These are phyloP conservation scores for Rehmannia glutinosa DNA, from an alignment of 257 asterid genomes.

Conservation along the genomic window DNA sequence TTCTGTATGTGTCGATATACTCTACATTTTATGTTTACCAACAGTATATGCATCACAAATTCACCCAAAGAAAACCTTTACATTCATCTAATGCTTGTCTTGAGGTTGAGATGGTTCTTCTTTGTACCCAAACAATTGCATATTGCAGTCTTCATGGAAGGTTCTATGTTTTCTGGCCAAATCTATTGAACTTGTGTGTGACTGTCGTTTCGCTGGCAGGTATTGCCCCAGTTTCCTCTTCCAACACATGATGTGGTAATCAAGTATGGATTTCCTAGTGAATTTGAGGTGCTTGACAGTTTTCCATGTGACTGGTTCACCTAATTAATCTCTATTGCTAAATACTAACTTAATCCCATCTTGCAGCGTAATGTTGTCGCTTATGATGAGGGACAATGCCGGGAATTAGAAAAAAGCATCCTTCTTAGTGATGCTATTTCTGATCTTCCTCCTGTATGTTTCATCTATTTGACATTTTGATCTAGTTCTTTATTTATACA, in stretches of 20 bases:
- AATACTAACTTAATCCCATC: constrained; percentile 18
- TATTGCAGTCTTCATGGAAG: background rate
- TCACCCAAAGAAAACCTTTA: too few species aligned
- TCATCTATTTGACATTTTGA: background rate
- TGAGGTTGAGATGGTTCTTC: background rate
- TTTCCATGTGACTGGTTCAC: background rate
- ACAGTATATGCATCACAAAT: too few species aligned
- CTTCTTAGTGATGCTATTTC: constrained; percentile 45
- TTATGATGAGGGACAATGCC: constrained; percentile 40
- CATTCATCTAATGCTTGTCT: background rate
- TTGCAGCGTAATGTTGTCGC: constrained; percentile 53
- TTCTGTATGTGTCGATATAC: background rate
- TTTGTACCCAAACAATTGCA: background rate
- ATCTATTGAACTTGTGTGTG: constrained; percentile 3
- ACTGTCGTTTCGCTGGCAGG: constrained; percentile 26
- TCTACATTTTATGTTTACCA: background rate
- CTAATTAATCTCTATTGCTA: constrained; percentile 8
- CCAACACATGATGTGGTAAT: constrained; percentile 49
- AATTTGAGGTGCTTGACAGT: constrained; percentile 41
- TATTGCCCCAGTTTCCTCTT: constrained; percentile 49
- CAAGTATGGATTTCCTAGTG: constrained; percentile 39
- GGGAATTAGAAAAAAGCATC: constrained; percentile 33
- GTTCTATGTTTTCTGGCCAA: background rate
- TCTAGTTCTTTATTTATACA: constrained; percentile 7
- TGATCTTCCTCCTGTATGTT: constrained; percentile 50